A percentile compares a stretch with the other conserved stretches of the same genome.
phyloP scores from a whole-genome alignment of 164 flowering plant species.

The Piper betle region DNA sequence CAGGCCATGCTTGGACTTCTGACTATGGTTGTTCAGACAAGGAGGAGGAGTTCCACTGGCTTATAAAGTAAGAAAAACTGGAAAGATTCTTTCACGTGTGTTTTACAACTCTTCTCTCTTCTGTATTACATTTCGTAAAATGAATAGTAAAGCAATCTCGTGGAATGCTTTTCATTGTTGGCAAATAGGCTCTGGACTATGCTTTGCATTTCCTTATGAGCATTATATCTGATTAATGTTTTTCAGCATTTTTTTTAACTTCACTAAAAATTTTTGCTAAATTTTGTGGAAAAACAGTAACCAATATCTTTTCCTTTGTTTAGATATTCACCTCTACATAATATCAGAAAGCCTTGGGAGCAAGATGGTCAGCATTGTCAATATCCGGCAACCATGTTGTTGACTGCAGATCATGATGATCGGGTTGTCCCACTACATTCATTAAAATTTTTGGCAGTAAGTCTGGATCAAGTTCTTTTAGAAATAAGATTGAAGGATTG shows the following conservation, averaged over 20 bases:
- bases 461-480: conserved; percentile 11
- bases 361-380: conserved; percentile 28
- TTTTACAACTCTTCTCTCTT: background rate
- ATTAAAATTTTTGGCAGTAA: conserved; percentile 80
- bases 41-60: conserved; percentile 88
- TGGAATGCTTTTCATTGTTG: too few species aligned
- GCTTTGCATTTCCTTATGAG: background rate
- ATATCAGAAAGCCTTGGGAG: conserved; percentile 97
- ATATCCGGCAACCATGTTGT: conserved; percentile 85
- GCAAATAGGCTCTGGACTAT: background rate
- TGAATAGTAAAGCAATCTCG: too few species aligned
- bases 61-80: conserved; percentile 49
- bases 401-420: conserved; percentile 99
- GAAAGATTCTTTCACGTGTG: background rate
- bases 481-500: background rate
- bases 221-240: background rate
- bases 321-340: conserved; percentile 96
- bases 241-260: too few species aligned
- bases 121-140: too few species aligned
- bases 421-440: conserved; percentile 96
- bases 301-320: background rate
- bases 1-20: conserved; percentile 99
- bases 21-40: conserved; percentile 97
- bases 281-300: background rate
- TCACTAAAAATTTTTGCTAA: too few species aligned